phyloP scores from a whole-genome alignment of 495 filamentous ascomycete species.

The Neurospora pannonica region DNA sequence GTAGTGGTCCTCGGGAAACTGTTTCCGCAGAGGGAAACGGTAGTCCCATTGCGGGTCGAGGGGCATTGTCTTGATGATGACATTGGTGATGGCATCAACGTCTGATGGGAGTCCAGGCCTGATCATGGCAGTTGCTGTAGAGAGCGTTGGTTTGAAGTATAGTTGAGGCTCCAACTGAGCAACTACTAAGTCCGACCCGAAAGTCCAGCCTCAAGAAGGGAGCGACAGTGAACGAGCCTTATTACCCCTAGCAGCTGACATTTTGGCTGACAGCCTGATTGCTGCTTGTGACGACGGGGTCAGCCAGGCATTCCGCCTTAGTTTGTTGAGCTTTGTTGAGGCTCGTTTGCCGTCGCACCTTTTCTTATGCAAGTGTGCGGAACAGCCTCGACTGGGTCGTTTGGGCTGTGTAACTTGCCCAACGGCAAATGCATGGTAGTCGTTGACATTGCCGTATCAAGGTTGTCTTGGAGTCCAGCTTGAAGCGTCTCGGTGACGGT shows the following conservation, averaged over 20 bases:
- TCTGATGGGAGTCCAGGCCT: constrained; percentile 18
- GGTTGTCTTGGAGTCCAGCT: neutral
- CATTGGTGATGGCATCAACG: constrained; percentile 24
- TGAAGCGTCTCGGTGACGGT: neutral
- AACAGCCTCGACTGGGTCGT: neutral
- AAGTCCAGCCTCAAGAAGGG: neutral
- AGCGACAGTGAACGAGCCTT: neutral
- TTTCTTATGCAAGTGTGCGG: neutral
- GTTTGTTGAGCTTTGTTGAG: neutral
- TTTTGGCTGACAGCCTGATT: neutral
- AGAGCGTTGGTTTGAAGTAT: neutral
- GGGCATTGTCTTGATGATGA: constrained; percentile 27
- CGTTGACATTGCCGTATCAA: neutral
- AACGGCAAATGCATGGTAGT: neutral
- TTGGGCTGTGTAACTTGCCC: neutral
- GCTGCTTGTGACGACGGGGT: neutral
- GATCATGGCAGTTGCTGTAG: constrained; percentile 10
- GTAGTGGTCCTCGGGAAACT: constrained; percentile 25
- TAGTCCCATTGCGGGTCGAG: constrained; percentile 31
- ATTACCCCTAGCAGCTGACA: neutral
- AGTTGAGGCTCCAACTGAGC: neutral
- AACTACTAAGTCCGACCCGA: neutral
- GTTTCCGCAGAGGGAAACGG: constrained; percentile 22
- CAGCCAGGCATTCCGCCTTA: neutral
- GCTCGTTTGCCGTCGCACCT: neutral